Conservation (phyloP, 2,329 filamentous ascomycete genomes). For the Ambrosiella cleistominuta region DNA sequence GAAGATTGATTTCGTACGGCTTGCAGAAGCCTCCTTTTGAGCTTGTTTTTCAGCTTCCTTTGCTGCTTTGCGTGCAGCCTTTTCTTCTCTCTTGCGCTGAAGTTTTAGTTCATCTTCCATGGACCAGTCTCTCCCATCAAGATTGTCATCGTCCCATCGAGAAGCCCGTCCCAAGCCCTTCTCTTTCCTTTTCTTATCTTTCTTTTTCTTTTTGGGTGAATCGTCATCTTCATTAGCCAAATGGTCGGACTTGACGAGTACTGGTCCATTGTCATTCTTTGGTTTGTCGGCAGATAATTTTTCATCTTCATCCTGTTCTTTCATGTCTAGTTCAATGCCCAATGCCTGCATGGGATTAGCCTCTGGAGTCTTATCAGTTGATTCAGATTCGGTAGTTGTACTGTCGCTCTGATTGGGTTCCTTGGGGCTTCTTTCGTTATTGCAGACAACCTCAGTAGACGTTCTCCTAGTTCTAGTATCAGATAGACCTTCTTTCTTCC, state of each 20-base stretch:
- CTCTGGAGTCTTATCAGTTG: not conserved
- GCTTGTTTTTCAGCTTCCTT: constrained; percentile 11
- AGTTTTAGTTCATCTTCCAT: constrained; percentile 9
- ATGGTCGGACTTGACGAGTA: not conserved
- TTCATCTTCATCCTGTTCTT: not conserved
- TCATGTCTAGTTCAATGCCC: constrained; percentile 5
- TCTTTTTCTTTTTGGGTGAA: not conserved
- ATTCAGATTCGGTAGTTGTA: not conserved
- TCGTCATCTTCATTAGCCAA: constrained; percentile 2
- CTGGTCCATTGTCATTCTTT: no score
- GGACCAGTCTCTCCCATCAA: constrained; percentile 7
- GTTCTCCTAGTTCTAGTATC: not conserved
- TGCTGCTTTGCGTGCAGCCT: constrained; percentile 10
- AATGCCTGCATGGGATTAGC: not conserved
- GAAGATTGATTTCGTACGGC: constrained; percentile 40
- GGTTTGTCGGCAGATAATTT: no score
- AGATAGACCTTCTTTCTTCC: not conserved
- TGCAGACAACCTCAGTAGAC: no score
- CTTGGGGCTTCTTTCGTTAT: no score
- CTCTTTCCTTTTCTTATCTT: constrained; percentile 8
- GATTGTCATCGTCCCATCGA: constrained; percentile 4
- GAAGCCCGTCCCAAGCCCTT: constrained; percentile 1
- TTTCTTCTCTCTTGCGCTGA: constrained; percentile 6
- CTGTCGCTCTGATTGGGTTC: not conserved
- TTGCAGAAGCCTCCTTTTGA: constrained; percentile 20